Evolutionary conservation across 192 early-diverging fungal genomes (phyloP).

Genomic region (Paraglomus brasilianum): DNA sequence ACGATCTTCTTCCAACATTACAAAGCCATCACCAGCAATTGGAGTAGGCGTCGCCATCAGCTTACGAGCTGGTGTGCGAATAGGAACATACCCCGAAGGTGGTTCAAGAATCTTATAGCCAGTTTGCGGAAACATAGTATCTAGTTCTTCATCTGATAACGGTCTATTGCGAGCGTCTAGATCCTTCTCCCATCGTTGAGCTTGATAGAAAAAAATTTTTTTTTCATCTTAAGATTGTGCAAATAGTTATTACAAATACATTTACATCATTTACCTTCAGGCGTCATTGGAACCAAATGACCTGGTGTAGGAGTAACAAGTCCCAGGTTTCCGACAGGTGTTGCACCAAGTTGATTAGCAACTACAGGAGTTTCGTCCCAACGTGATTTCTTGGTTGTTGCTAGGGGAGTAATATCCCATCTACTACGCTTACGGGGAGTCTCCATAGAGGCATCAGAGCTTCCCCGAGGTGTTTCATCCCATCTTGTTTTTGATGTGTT

Average conservation of each 20-base stretch:
- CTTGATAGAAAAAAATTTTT: conserved; percentile 38
- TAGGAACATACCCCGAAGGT: conserved; percentile 84
- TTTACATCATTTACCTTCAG: conserved; percentile 55
- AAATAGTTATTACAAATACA: background rate
- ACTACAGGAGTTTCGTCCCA: conserved; percentile 96
- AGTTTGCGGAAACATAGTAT: conserved; percentile 84
- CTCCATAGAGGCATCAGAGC: conserved; percentile 36
- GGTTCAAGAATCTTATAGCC: conserved; percentile 94
- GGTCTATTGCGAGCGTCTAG: conserved; percentile 84
- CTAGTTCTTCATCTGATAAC: conserved; percentile 92
- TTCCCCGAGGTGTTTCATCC: conserved; percentile 78
- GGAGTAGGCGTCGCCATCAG: conserved; percentile 93
- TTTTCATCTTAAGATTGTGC: background rate
- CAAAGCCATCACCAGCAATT: conserved; percentile 75
- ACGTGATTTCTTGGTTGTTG: conserved; percentile 72
- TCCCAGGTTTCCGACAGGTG: conserved; percentile 76
- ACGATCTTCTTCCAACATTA: conserved; percentile 80
- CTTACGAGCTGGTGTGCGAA: conserved; percentile 94
- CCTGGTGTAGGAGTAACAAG: conserved; percentile 77
- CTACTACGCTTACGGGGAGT: conserved; percentile 62
- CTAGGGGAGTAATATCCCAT: conserved; percentile 82
- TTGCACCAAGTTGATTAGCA: conserved; percentile 60
- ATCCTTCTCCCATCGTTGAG: conserved; percentile 73
- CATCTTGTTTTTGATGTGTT: conserved; percentile 53
- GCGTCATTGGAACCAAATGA: conserved; percentile 74